phyloP scores from a whole-genome alignment of 169 alveolate species.

The Eimeria acervulina region DNA sequence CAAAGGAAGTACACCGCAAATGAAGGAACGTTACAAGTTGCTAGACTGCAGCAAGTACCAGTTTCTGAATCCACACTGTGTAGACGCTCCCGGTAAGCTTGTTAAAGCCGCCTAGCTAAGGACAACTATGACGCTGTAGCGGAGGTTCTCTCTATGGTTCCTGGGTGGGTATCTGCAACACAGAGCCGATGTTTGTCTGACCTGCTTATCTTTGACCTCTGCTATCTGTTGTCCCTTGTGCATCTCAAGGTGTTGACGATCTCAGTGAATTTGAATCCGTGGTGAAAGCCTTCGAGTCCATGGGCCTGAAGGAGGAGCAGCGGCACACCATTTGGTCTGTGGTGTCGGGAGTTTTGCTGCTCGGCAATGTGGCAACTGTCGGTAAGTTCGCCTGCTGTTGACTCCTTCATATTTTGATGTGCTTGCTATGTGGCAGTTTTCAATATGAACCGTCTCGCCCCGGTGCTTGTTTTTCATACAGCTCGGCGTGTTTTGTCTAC shows the following conservation, averaged over 20 bases:
- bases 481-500: neutral
- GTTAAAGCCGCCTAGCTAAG: neutral
- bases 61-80: slow-evolving; percentile 93
- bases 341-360: slow-evolving; percentile 95
- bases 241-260: slow-evolving; percentile 93
- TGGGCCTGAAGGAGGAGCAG: slow-evolving; percentile 94
- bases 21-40: slow-evolving; percentile 89
- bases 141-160: neutral
- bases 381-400: slow-evolving; percentile 33
- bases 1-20: slow-evolving; percentile 93
- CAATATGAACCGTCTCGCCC: neutral
- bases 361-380: slow-evolving; percentile 97
- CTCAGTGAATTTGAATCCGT: slow-evolving; percentile 95
- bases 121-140: neutral
- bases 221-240: neutral
- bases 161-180: neutral
- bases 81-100: slow-evolving; percentile 90
- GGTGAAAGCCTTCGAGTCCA: slow-evolving; percentile 93
- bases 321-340: slow-evolving; percentile 93
- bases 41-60: slow-evolving; percentile 88
- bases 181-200: neutral
- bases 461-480: neutral
- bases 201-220: neutral
- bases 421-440: neutral
- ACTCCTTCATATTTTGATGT: neutral